phyloP scores from a whole-genome alignment of 75 land plant genomes.

The Picea glauca region DNA sequence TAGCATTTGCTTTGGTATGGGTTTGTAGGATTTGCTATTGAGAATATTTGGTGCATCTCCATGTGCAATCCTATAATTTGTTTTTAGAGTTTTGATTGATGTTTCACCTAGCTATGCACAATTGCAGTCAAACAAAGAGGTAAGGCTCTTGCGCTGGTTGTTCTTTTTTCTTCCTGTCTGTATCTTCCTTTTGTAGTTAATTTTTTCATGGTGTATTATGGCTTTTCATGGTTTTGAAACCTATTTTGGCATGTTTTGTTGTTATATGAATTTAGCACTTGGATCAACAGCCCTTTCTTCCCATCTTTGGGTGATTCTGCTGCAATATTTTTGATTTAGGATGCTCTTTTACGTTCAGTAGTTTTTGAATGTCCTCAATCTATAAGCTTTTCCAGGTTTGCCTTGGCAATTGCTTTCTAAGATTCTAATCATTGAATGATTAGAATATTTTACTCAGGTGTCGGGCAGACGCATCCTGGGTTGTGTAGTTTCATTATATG shows the following conservation, averaged over 20 bases:
- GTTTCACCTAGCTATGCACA: constrained; percentile 4
- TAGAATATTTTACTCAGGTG: too few species aligned
- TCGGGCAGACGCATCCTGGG: too few species aligned
- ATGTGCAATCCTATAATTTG: too few species aligned
- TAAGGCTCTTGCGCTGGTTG: not conserved
- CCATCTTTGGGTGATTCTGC: not conserved
- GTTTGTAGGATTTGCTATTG: too few species aligned
- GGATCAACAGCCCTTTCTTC: too few species aligned
- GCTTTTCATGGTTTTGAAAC: not conserved
- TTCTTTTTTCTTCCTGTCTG: not conserved
- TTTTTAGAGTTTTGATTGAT: too few species aligned
- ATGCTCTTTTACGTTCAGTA: not conserved
- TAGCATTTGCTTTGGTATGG: too few species aligned
- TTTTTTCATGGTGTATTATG: not conserved
- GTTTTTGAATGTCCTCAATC: not conserved
- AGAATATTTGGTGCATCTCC: too few species aligned
- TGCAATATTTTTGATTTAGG: not conserved
- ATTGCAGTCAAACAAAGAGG: constrained; percentile 12
- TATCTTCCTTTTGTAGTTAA: not conserved
- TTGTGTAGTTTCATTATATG: too few species aligned
- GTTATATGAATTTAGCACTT: too few species aligned
- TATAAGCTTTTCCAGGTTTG: not conserved
- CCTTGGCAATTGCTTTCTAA: not conserved
- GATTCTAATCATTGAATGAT: not conserved
- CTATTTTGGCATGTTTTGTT: not conserved